Evolutionary conservation across 768 basidiomycete species (phyloP).

Genomic region (Kwoniella heveanensis): DNA sequence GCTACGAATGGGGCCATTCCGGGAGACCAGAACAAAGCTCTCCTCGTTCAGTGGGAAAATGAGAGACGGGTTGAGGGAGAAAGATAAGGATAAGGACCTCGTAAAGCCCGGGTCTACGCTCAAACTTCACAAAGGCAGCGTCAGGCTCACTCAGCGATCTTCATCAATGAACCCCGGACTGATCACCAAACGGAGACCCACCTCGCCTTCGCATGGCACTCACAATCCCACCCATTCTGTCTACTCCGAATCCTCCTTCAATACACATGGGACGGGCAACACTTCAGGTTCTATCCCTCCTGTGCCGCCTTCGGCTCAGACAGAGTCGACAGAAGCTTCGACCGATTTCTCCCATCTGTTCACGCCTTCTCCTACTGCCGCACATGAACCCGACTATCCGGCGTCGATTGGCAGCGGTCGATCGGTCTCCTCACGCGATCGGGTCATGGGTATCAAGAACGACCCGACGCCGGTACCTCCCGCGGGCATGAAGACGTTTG

Average conservation of each 20-base stretch:
- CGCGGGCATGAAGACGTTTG: slow-evolving; percentile 7
- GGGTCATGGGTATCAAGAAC: slow-evolving; percentile 29
- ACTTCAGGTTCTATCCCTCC: slow-evolving; percentile 7
- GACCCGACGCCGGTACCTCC: slow-evolving; percentile 14
- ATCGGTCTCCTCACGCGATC: slow-evolving; percentile 28
- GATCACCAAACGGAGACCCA: slow-evolving; percentile 3
- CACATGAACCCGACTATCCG: slow-evolving; percentile 4
- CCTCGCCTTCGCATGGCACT: background rate
- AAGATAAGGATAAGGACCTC: slow-evolving; percentile 3
- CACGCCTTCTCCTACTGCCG: slow-evolving; percentile 18
- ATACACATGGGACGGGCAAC: background rate
- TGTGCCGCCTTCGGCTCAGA: slow-evolving; percentile 9
- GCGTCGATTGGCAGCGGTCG: slow-evolving; percentile 16
- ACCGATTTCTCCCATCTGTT: slow-evolving; percentile 27
- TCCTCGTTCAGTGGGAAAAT: slow-evolving; percentile 20
- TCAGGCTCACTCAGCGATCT: slow-evolving; percentile 1
- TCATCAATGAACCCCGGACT: slow-evolving; percentile 6
- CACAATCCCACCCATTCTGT: slow-evolving; percentile 11
- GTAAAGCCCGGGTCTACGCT: background rate
- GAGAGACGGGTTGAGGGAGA: slow-evolving; percentile 7
- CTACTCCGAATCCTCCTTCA: slow-evolving; percentile 11
- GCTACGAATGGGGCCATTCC: slow-evolving; percentile 4
- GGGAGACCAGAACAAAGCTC: slow-evolving; percentile 20
- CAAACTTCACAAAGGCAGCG: slow-evolving; percentile 10
- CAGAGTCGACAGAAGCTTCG: slow-evolving; percentile 8